Base-by-base conservation (phyloP, 2,329 filamentous ascomycete species). In the Aspergillus novofumigatus region DNA sequence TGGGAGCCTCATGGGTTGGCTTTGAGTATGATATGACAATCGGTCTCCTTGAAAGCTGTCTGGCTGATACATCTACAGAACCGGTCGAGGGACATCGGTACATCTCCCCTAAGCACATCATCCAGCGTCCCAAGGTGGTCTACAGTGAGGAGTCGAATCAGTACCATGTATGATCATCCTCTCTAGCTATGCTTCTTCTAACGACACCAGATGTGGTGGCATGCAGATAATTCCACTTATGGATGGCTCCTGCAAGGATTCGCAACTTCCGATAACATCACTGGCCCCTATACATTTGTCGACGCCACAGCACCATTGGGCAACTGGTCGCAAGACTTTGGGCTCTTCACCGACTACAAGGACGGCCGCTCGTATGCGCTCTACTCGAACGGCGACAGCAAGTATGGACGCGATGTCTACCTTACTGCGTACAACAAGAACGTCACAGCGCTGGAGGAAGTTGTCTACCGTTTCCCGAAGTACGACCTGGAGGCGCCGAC, bases 281-380 rank as follows among this genome's bases (percentile, higher is more conserved):
- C 73, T 0, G 83, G 83, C 0, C 83, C 83, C 0, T 85, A 85
- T 65, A 75, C 65, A 1, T 85, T 84, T 57, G 73, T 83, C 14
- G 76, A 81, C 44, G 83, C 81, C 1, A 80, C 78, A 0, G 72
- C 78, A 0, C 83, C 83, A 0, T 77, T 86, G 0, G 83, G 83
- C 1, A 86, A 86, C 67, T 86, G 83, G 83, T 84, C 81, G 0
- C 83, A 86, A 60, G 83, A 86, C 55, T 86, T 84, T 49, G 83
- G 83, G 9, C 73, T 85, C 23, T 86, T 86, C 59, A 83, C 81
- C 3, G 83, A 86, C 62, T 82, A 82, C 69, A 84, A 84, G 56
- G 78, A 83, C 45, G 81, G 82, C 10, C 75, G 76, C 0, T 78
- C 80, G 0, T 86, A 86, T 58, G 77, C 83, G 0, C 72, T 86